Percentiles rank a stretch among this genome's conserved stretches.
Conservation (phyloP, 768 basidiomycete species). For the Hirschioporus abietinus region DNA sequence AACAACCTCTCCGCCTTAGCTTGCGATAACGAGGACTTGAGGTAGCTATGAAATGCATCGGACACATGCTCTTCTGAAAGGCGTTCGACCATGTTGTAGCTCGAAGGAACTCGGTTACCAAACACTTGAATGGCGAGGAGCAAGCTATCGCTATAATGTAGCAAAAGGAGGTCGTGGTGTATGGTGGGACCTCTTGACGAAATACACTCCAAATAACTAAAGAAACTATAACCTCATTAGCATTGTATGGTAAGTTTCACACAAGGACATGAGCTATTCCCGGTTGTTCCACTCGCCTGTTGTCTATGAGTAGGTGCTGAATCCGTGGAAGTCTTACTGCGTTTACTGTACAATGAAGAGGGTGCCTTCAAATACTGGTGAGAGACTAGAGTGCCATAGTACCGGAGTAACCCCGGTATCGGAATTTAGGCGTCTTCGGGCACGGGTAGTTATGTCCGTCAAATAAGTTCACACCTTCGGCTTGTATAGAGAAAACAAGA, state of each 20-base stretch:
- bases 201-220: neutral
- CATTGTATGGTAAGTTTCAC: neutral
- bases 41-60: conserved; percentile 77
- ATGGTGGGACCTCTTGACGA: neutral
- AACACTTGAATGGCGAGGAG: neutral
- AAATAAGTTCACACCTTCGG: neutral
- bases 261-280: neutral
- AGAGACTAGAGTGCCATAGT: too few species aligned
- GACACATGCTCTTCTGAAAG: conserved; percentile 65
- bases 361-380: too few species aligned
- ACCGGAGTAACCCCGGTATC: too few species aligned
- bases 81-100: conserved; percentile 21
- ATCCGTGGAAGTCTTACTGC: neutral
- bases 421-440: neutral
- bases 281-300: neutral
- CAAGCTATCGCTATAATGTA: too few species aligned
- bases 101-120: neutral
- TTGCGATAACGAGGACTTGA: conserved; percentile 68
- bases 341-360: too few species aligned
- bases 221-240: neutral
- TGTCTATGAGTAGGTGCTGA: neutral
- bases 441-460: neutral
- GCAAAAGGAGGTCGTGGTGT: neutral
- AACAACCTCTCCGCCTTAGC: conserved; percentile 74
- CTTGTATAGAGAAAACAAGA: too few species aligned